Conservation (phyloP, 2,329 filamentous ascomycete species). For the Nigrospora oryzae region DNA sequence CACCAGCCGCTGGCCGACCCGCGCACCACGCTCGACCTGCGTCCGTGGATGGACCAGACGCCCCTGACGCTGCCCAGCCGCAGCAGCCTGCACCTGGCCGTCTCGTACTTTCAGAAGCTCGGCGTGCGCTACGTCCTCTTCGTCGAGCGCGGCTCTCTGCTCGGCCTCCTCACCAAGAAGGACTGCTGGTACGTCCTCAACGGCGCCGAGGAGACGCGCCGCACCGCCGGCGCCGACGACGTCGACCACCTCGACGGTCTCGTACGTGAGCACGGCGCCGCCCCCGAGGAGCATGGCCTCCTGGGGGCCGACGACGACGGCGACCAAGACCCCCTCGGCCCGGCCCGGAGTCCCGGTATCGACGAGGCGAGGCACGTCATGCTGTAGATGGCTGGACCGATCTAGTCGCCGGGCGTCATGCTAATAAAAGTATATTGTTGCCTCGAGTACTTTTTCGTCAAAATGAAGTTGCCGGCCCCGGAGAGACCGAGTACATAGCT, state of each 20-base stretch:
- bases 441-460: too few species aligned
- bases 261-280: neutral
- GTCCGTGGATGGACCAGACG: constrained; percentile 98
- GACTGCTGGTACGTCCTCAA: constrained; percentile 93
- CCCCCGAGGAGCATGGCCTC: neutral
- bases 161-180: constrained; percentile 91
- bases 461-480: too few species aligned
- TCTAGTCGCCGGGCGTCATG: too few species aligned
- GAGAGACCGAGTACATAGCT: too few species aligned
- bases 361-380: too few species aligned
- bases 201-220: constrained; percentile 49
- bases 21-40: constrained; percentile 69
- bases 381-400: too few species aligned
- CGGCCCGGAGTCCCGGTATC: too few species aligned
- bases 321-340: neutral
- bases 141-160: constrained; percentile 69
- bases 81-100: constrained; percentile 72
- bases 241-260: neutral
- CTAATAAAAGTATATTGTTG: too few species aligned
- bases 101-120: constrained; percentile 90
- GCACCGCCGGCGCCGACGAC: neutral
- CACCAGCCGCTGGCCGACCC: constrained; percentile 78
- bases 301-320: neutral
- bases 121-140: constrained; percentile 88
- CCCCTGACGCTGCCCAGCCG: constrained; percentile 80